These are phyloP conservation scores for Candida labiduridarum DNA, from an alignment of 1,139 yeast species.

Conservation along the genomic window DNA sequence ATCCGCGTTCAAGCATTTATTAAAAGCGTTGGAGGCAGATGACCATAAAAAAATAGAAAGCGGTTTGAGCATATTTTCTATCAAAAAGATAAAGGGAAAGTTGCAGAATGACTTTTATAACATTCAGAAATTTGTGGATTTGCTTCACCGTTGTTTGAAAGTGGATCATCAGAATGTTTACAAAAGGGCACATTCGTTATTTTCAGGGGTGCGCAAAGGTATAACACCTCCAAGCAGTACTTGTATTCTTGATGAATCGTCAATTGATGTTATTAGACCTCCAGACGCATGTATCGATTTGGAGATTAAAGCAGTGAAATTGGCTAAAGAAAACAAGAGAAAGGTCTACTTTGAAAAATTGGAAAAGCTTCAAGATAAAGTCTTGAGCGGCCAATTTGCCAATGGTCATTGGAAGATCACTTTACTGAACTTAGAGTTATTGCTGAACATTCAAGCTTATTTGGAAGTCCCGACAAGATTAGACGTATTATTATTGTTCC, in stretches of 20 bases:
- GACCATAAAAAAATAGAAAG: constrained; percentile 68
- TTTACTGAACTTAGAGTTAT: constrained; percentile 54
- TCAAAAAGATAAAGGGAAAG: constrained; percentile 56
- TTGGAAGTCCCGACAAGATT: constrained; percentile 51
- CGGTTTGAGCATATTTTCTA: constrained; percentile 58
- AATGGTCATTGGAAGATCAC: constrained; percentile 71
- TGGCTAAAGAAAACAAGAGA: constrained; percentile 63
- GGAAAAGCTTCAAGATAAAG: constrained; percentile 43
- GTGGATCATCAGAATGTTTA: constrained; percentile 62
- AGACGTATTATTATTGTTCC: constrained; percentile 49
- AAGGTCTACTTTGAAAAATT: constrained; percentile 42
- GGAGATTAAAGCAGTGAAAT: constrained; percentile 56
- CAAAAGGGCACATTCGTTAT: constrained; percentile 51
- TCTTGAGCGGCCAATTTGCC: constrained; percentile 39
- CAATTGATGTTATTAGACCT: constrained; percentile 60
- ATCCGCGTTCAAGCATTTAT: constrained; percentile 51
- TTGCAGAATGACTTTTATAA: constrained; percentile 61
- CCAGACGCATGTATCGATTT: constrained; percentile 59
- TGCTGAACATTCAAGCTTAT: constrained; percentile 58
- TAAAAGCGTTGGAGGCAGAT: constrained; percentile 52
- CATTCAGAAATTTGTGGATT: constrained; percentile 44
- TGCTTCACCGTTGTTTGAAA: constrained; percentile 59
- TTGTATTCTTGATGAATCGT: constrained; percentile 52
- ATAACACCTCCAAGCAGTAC: constrained; percentile 62
- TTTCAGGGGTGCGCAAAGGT: constrained; percentile 47